These are phyloP conservation scores for Penicillium sp. DNA, from an alignment of 2,329 filamentous ascomycete species.

Conservation along the genomic window DNA sequence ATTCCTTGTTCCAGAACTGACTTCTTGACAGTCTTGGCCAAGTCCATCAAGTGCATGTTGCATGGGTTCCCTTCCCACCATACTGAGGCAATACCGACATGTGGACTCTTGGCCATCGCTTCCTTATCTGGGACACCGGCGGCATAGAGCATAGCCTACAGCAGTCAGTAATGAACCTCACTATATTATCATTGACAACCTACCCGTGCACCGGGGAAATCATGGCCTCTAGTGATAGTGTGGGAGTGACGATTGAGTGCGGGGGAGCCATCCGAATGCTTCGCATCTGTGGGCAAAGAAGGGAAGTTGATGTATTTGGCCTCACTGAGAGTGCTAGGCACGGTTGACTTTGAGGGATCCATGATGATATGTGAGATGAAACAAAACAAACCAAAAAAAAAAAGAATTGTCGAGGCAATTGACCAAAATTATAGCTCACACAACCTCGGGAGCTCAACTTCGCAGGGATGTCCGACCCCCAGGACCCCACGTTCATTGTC, in stretches of 20 bases:
- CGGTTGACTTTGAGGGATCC: slow-evolving; percentile 23
- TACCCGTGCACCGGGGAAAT: slow-evolving; percentile 87
- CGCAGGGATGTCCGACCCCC: slow-evolving; percentile 10
- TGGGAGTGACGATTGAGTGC: slow-evolving; percentile 83
- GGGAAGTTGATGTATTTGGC: slow-evolving; percentile 58
- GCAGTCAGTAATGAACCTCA: slow-evolving; percentile 1
- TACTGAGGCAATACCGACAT: slow-evolving; percentile 85
- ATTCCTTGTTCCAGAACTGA: slow-evolving; percentile 77
- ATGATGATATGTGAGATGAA: slow-evolving; percentile 14
- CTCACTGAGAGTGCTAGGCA: slow-evolving; percentile 38
- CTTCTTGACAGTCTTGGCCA: slow-evolving; percentile 84
- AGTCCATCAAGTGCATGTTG: slow-evolving; percentile 76
- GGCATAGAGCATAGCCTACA: slow-evolving; percentile 87
- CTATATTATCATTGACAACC: slow-evolving; percentile 6
- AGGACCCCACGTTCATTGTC: slow-evolving; percentile 7
- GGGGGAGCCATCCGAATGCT: slow-evolving; percentile 55
- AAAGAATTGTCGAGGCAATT: neutral
- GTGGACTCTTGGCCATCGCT: slow-evolving; percentile 84
- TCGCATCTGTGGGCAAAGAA: slow-evolving; percentile 52
- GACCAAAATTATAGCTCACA: neutral
- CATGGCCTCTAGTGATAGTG: slow-evolving; percentile 76
- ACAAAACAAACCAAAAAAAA: neutral
- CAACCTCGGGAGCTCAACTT: slow-evolving; percentile 1
- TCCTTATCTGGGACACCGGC: slow-evolving; percentile 80
- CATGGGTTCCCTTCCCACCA: slow-evolving; percentile 99